These are phyloP conservation scores for Colletotrichum costaricense DNA, from an alignment of 2,329 filamentous ascomycete genomes.

Conservation along the genomic window DNA sequence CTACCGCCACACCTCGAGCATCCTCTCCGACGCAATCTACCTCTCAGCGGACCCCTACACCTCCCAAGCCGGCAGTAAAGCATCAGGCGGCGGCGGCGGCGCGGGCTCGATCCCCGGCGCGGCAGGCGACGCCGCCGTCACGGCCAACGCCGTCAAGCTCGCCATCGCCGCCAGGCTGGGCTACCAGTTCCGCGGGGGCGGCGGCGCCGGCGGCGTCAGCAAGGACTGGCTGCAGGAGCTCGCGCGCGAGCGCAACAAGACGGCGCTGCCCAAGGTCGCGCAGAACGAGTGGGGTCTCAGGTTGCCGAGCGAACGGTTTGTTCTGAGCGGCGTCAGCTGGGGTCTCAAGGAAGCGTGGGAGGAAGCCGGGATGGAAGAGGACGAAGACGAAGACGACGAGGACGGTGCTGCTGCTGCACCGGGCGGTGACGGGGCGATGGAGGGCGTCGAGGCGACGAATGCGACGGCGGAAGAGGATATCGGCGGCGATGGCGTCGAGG, in stretches of 20 bases:
- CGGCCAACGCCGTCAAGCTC: slow-evolving; percentile 75
- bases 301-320: slow-evolving; percentile 75
- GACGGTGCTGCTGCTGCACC: slow-evolving; percentile 51
- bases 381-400: slow-evolving; percentile 56
- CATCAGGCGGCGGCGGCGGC: slow-evolving; percentile 61
- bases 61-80: slow-evolving; percentile 64
- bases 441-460: slow-evolving; percentile 55
- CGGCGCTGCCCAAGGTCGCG: slow-evolving; percentile 71
- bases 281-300: slow-evolving; percentile 76
- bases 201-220: slow-evolving; percentile 64
- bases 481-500: slow-evolving; percentile 60
- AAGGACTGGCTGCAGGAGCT: slow-evolving; percentile 84
- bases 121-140: slow-evolving; percentile 66
- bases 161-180: slow-evolving; percentile 76
- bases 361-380: slow-evolving; percentile 52
- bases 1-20: slow-evolving; percentile 81
- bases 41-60: slow-evolving; percentile 77
- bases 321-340: slow-evolving; percentile 74
- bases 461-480: slow-evolving; percentile 52
- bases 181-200: slow-evolving; percentile 74
- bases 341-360: slow-evolving; percentile 71
- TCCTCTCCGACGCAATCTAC: slow-evolving; percentile 78
- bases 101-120: slow-evolving; percentile 55
- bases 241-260: slow-evolving; percentile 76
- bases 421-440: slow-evolving; percentile 59